phyloP scores from a whole-genome alignment of 2,329 filamentous ascomycete genomes.

The Colletotrichum melonis region DNA sequence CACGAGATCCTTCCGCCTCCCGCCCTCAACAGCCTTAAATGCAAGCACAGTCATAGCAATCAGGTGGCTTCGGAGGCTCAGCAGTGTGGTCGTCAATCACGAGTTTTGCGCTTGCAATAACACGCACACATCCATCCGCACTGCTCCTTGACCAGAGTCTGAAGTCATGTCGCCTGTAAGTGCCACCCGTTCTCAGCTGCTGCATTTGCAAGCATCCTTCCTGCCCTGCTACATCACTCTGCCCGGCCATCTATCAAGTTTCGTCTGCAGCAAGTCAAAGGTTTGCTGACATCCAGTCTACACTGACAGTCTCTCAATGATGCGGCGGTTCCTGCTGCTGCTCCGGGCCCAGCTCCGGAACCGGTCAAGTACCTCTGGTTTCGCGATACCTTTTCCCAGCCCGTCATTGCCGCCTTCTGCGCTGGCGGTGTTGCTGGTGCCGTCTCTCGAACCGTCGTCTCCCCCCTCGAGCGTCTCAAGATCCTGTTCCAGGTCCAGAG shows the following conservation, averaged over 20 bases:
- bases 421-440: constrained; percentile 94
- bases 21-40: constrained; percentile 25
- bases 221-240: not conserved
- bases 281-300: not conserved
- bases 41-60: constrained; percentile 27
- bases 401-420: constrained; percentile 90
- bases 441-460: constrained; percentile 97
- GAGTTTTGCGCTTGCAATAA: constrained; percentile 13
- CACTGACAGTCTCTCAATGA: constrained; percentile 12
- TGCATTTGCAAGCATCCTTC: too few species aligned
- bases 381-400: constrained; percentile 75
- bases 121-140: not conserved
- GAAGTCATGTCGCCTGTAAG: constrained; percentile 35
- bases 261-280: not conserved
- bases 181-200: not conserved
- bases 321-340: constrained; percentile 18
- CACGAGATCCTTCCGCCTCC: not conserved
- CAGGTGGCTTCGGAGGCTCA: constrained; percentile 32
- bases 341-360: not conserved
- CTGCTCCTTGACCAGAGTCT: constrained; percentile 32
- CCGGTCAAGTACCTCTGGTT: constrained; percentile 43
- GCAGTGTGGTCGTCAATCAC: constrained; percentile 27
- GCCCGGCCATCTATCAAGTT: not conserved
- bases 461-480: constrained; percentile 93
- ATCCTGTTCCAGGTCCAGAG: constrained; percentile 98